A percentile compares a stretch with the other conserved stretches of the same genome.
These are phyloP conservation scores for Tylopilus cervinicoccineus DNA, from an alignment of 768 basidiomycete genomes.

Conservation along the genomic window DNA sequence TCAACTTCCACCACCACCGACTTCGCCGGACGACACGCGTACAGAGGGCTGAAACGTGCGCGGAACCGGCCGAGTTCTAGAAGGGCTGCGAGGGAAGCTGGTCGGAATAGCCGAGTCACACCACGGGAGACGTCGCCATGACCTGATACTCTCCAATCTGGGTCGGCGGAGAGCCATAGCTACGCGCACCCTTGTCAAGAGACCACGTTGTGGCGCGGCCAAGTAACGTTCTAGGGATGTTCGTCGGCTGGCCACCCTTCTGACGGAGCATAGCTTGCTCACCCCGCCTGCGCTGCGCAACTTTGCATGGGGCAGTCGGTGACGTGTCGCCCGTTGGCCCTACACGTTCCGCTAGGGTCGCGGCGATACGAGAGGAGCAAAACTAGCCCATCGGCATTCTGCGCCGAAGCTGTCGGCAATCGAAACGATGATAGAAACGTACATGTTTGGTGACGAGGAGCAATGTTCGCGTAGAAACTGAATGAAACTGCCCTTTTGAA, in stretches of 20 bases:
- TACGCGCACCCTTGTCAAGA: too few relatives aligned
- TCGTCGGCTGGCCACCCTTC: neutral
- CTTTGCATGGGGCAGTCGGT: neutral
- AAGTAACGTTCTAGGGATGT: neutral
- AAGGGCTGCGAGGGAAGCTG: neutral
- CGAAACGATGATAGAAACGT: neutral
- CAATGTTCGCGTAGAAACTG: neutral
- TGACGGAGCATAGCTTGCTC: neutral
- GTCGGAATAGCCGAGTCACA: neutral
- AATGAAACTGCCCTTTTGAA: too few relatives aligned
- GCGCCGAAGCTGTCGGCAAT: neutral
- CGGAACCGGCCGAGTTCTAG: neutral
- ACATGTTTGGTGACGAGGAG: neutral
- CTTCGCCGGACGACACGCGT: neutral
- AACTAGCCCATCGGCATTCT: neutral
- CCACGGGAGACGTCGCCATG: neutral
- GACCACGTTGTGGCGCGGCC: neutral
- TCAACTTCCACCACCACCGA: neutral
- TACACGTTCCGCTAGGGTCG: neutral
- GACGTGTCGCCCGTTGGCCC: neutral
- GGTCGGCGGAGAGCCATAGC: neutral
- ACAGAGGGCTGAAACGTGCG: slow-evolving; percentile 1
- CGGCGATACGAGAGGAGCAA: neutral
- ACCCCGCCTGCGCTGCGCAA: neutral
- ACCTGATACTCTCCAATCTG: neutral